phyloP scores from a whole-genome alignment of 768 basidiomycete genomes.

The Naganishia vishniacii region DNA sequence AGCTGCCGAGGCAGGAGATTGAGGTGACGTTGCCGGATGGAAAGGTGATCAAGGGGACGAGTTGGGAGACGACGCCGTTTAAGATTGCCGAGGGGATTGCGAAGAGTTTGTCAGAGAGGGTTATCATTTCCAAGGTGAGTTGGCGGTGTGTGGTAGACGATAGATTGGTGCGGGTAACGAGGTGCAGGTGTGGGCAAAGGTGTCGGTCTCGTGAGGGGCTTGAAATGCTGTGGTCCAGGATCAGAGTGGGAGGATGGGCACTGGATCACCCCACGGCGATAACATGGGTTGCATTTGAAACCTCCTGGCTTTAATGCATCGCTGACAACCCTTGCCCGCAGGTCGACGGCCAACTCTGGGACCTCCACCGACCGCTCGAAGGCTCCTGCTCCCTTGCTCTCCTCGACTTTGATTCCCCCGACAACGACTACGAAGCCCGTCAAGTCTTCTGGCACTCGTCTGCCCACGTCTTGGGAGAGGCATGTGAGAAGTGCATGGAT shows the following conservation, averaged over 20 bases:
- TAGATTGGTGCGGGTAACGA: background rate
- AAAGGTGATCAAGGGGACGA: constrained; percentile 69
- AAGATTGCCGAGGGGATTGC: constrained; percentile 81
- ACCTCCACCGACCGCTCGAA: constrained; percentile 91
- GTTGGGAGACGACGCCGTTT: constrained; percentile 94
- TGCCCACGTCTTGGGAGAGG: constrained; percentile 94
- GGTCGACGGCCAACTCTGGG: constrained; percentile 83
- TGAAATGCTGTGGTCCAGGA: too few relatives aligned
- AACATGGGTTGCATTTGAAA: too few relatives aligned
- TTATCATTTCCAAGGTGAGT: constrained; percentile 76
- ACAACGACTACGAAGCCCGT: constrained; percentile 60
- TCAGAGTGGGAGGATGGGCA: too few relatives aligned
- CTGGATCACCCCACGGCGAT: too few relatives aligned
- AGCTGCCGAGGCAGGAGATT: constrained; percentile 74
- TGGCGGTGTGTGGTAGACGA: constrained; percentile 40
- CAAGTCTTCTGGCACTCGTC: constrained; percentile 99
- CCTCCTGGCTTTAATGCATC: background rate
- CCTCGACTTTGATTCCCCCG: constrained; percentile 70
- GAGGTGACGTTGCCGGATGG: constrained; percentile 80
- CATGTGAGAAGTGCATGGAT: constrained; percentile 82
- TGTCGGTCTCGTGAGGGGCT: too few relatives aligned
- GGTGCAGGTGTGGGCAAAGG: too few relatives aligned
- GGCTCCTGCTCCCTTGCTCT: constrained; percentile 70
- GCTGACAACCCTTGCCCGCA: constrained; percentile 37
- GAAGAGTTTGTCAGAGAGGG: constrained; percentile 75